These are phyloP conservation scores for Sugiyamaella xylanicola DNA, from an alignment of 1,139 yeast species.

Conservation along the genomic window DNA sequence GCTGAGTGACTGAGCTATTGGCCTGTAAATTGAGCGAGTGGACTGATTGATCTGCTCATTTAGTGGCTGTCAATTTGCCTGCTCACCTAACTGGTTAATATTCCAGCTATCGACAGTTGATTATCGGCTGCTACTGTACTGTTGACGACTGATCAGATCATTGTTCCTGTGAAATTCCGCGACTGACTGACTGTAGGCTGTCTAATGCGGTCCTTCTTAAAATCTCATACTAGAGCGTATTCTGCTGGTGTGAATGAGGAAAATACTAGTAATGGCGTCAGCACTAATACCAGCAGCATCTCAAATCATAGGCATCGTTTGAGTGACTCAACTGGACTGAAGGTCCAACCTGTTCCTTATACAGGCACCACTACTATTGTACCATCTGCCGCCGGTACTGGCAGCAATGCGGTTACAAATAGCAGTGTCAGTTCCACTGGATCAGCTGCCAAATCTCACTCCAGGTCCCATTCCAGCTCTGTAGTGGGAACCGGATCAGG, in stretches of 20 bases:
- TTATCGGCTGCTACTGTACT: too few relatives aligned
- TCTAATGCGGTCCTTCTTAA: slow-evolving; percentile 33
- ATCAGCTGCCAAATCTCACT: neutral
- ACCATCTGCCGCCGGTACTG: neutral
- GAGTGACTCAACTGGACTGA: slow-evolving; percentile 15
- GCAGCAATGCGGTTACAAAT: neutral
- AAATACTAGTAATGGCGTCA: neutral
- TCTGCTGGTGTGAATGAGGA: slow-evolving; percentile 23
- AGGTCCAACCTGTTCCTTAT: neutral
- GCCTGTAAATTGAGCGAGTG: too few relatives aligned
- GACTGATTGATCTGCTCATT: too few relatives aligned
- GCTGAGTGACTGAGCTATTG: too few relatives aligned
- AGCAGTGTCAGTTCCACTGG: too few relatives aligned
- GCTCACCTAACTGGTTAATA: too few relatives aligned
- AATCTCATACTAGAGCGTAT: slow-evolving; percentile 30
- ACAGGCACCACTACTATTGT: neutral
- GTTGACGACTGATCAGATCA: too few relatives aligned
- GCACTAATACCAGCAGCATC: neutral
- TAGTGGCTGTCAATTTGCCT: too few relatives aligned
- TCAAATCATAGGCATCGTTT: slow-evolving; percentile 13
- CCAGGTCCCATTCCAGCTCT: neutral
- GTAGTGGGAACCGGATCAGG: neutral
- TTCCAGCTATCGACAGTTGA: too few relatives aligned
- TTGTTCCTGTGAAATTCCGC: too few relatives aligned
- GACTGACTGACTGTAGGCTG: neutral